Conservation (phyloP, 352 stramenopile species). For the Ophiocytium majus region DNA sequence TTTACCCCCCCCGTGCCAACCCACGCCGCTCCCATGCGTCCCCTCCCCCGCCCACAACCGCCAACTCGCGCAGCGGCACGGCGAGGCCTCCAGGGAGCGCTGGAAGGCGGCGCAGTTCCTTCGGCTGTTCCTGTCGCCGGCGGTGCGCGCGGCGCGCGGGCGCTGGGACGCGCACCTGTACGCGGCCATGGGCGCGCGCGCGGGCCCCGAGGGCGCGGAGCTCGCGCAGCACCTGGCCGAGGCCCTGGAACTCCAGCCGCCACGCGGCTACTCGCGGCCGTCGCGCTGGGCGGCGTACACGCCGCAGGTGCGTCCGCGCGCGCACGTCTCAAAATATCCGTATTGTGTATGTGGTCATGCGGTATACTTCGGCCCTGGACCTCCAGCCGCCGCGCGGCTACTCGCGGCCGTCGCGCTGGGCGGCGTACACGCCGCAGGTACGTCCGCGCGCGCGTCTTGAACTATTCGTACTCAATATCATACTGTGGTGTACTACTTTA, state of each 20-base stretch:
- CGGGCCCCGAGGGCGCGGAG: conserved; percentile 28
- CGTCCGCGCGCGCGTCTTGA: no score
- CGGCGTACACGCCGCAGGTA: not conserved
- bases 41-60: no score
- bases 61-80: no score
- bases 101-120: not conserved
- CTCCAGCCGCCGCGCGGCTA: conserved; percentile 31
- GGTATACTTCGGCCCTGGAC: not conserved
- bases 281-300: conserved; percentile 32
- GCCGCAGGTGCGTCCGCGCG: conserved; percentile 16
- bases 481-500: no score
- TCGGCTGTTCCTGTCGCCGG: not conserved
- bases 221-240: conserved; percentile 42
- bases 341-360: conserved; percentile 12
- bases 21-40: not conserved
- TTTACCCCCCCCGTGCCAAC: not conserved
- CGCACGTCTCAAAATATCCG: conserved; percentile 23
- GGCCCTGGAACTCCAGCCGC: conserved; percentile 37
- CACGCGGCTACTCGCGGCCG: conserved; percentile 27
- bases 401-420: conserved; percentile 31
- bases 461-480: not conserved
- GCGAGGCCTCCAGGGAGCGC: no score
- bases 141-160: not conserved
- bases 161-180: conserved; percentile 50
- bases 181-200: conserved; percentile 30